These are phyloP conservation scores for Clarkia xantiana DNA, from an alignment of 345 rosid genomes.

Conservation along the genomic window DNA sequence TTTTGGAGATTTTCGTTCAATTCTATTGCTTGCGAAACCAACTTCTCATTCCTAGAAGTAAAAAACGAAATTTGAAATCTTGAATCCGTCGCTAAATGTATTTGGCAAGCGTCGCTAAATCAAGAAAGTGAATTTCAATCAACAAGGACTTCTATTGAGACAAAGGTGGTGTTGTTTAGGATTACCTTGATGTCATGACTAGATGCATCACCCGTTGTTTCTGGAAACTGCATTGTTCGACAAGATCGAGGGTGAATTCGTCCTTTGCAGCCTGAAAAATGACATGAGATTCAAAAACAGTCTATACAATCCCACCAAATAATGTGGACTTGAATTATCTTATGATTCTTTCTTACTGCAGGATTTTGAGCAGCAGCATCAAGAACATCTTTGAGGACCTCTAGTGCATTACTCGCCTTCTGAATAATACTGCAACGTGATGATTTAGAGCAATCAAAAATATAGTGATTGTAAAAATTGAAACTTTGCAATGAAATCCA, in stretches of 20 bases:
- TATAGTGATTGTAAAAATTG: too few species aligned
- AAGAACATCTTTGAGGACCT: slow-evolving; percentile 82
- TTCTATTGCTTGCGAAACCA: slow-evolving; percentile 82
- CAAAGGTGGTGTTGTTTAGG: background rate
- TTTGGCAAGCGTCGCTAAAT: too few species aligned
- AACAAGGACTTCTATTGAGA: too few species aligned
- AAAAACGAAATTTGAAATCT: background rate
- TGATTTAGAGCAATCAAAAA: slow-evolving; percentile 2
- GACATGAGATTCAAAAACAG: slow-evolving; percentile 4
- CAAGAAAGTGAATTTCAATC: too few species aligned
- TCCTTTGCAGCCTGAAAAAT: slow-evolving; percentile 60
- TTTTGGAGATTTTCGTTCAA: slow-evolving; percentile 86
- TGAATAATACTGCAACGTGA: slow-evolving; percentile 51
- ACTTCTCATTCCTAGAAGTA: slow-evolving; percentile 58
- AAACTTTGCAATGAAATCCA: too few species aligned
- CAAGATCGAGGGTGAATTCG: slow-evolving; percentile 97
- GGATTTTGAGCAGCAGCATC: slow-evolving; percentile 77
- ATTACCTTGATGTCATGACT: slow-evolving; percentile 73
- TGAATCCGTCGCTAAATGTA: too few species aligned
- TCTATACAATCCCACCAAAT: background rate
- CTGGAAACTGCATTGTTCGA: slow-evolving; percentile 97
- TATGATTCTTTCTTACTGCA: slow-evolving; percentile 31
- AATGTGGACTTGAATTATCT: background rate
- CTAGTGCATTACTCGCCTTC: slow-evolving; percentile 74
- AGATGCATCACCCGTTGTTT: slow-evolving; percentile 93